Conservation (phyloP, 2,329 filamentous ascomycete genomes). For the Waltergamsia citrina region DNA sequence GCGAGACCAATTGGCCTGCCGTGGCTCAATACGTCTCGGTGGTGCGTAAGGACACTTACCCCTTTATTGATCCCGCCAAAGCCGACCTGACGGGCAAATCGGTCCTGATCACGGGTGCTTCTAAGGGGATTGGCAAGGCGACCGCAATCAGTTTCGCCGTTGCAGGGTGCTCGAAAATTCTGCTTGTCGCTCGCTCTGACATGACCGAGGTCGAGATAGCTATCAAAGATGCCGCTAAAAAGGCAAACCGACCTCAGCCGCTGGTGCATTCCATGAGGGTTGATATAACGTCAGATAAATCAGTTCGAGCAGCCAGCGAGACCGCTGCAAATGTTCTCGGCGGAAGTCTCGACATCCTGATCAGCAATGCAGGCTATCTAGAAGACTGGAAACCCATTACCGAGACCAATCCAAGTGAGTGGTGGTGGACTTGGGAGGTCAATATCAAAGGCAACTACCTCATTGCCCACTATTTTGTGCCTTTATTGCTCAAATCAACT, state of each 20-base stretch:
- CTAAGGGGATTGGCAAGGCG: constrained; percentile 41
- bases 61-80: constrained; percentile 32
- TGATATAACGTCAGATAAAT: constrained; percentile 1
- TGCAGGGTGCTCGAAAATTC: constrained; percentile 41
- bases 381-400: constrained; percentile 21
- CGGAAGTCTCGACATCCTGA: constrained; percentile 24
- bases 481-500: constrained; percentile 24
- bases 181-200: constrained; percentile 41
- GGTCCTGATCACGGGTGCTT: constrained; percentile 45
- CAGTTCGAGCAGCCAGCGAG: not conserved
- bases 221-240: not conserved
- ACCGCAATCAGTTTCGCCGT: constrained; percentile 45
- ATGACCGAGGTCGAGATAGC: constrained; percentile 25
- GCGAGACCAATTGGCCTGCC: constrained; percentile 6
- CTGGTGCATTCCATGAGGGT: constrained; percentile 1
- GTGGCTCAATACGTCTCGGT: constrained; percentile 5
- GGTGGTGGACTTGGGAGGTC: constrained; percentile 25
- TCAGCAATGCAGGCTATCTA: constrained; percentile 34
- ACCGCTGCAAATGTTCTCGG: not conserved
- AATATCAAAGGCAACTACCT: constrained; percentile 41
- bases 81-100: constrained; percentile 25
- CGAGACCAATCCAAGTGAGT: constrained; percentile 29
- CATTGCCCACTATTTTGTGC: constrained; percentile 35
- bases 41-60: constrained; percentile 38
- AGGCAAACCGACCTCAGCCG: not conserved